Evolutionary conservation across 768 basidiomycete genomes (phyloP), one percentile per base, ranked within the genome.

Genomic region (Agrocybe chaxingu): DNA sequence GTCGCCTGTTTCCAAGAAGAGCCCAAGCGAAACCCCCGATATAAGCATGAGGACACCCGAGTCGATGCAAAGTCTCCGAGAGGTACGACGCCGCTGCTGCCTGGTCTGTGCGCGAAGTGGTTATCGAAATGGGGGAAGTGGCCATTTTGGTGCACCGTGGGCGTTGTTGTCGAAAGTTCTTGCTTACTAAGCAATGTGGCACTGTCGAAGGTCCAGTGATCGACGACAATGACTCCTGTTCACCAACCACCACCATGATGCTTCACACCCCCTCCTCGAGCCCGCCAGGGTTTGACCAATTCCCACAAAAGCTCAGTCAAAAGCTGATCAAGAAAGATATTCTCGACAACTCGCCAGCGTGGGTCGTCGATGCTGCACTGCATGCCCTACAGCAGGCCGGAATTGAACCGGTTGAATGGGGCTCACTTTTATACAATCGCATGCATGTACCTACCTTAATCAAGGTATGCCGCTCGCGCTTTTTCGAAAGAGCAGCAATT

Each of bases 21-120:
- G 60, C 52, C 61, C 64, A 66, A 5, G 66, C 64, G 54, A 66
- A 66, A 19, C 65, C 66, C 33, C 65, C 66, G 16, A 68, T 61
- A 53, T 52, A 68, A 9, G 63, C 65, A 53, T 66, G 62, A 8
- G 54, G 47, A 54, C 52, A 64, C 10, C 48, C 48, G 6, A 64
- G 48, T 24, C 51, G 38, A 2, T 45, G 31, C 19, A 67, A 61
- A 45, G 44, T 47, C 9, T 54, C 30, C 16, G 62, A 62, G 10
- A 60, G 54, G 10, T 19, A 30, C 6, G 33, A n/a, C 1, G 60
- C 62, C 8, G 62, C 64, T 39, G 10, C 39, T 13, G 43, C 18
- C 34, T 65, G 63, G 34, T 54, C 51, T 34, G 46, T 45, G n/a
- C 19, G 44, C 13, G 62, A 62, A 11, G 58, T 55, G 10, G 62